These are phyloP conservation scores for Vitis riparia DNA, from an alignment of 164 flowering plant genomes.

Conservation along the genomic window DNA sequence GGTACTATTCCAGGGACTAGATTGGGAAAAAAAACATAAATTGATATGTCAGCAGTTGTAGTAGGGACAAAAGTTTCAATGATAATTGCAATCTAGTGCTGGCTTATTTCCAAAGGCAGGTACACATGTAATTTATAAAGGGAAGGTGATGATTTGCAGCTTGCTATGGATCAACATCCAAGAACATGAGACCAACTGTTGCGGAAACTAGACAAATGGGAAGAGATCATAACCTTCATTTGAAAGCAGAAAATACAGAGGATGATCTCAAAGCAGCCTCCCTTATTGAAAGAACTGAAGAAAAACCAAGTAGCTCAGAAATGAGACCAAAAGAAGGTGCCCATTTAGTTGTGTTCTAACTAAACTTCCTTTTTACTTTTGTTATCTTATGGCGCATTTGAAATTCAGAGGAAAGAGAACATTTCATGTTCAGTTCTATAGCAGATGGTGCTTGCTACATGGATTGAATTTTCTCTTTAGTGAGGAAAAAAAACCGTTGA, in stretches of 20 bases:
- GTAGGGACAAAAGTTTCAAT: neutral
- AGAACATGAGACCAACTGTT: slow-evolving; percentile 14
- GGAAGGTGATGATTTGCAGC: slow-evolving; percentile 31
- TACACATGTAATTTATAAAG: neutral
- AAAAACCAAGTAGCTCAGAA: slow-evolving; percentile 56
- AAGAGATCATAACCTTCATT: slow-evolving; percentile 17
- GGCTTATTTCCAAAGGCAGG: neutral
- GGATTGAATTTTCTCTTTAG: neutral
- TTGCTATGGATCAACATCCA: slow-evolving; percentile 26
- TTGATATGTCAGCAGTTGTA: too few relatives aligned
- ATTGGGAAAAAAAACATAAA: too few relatives aligned
- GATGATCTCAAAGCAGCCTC: slow-evolving; percentile 19
- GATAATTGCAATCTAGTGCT: neutral
- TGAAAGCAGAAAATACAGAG: slow-evolving; percentile 14
- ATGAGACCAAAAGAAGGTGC: slow-evolving; percentile 81
- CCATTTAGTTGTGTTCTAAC: neutral
- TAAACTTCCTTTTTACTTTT: neutral
- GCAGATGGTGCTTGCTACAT: neutral
- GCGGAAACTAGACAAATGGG: slow-evolving; percentile 19
- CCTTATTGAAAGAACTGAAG: slow-evolving; percentile 28
- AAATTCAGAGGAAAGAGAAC: neutral
- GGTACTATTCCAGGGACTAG: too few relatives aligned
- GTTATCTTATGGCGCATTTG: neutral
- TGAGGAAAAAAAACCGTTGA: neutral
- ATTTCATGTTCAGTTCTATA: neutral